These are phyloP conservation scores for Pisolithus thermaeus DNA, from an alignment of 1,284 basidiomycete species.

Conservation along the genomic window DNA sequence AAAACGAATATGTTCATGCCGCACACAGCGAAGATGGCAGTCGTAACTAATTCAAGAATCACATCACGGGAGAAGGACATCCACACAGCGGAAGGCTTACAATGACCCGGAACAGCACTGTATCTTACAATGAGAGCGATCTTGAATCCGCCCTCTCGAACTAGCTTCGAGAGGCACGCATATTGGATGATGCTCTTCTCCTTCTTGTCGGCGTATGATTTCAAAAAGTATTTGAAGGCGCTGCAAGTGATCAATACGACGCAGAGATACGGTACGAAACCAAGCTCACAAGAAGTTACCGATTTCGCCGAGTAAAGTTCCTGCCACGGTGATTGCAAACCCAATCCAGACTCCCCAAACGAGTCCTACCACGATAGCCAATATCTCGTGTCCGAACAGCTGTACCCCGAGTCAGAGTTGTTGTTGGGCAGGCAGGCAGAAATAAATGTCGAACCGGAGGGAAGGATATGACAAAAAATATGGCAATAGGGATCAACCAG, in stretches of 20 bases:
- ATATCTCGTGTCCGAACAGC: constrained; percentile 42
- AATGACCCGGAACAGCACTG: constrained; percentile 60
- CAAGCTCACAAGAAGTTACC: constrained; percentile 45
- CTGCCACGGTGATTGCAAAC: constrained; percentile 43
- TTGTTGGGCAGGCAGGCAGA: not conserved
- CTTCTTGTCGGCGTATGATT: constrained; percentile 45
- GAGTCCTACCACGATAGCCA: constrained; percentile 47
- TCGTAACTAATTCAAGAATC: constrained; percentile 35
- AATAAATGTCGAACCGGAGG: constrained; percentile 48
- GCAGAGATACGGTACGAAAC: not conserved
- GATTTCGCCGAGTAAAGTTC: constrained; percentile 44
- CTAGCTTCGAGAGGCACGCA: constrained; percentile 55
- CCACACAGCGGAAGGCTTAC: constrained; percentile 26
- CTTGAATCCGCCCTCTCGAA: constrained; percentile 64
- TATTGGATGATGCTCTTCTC: constrained; percentile 56
- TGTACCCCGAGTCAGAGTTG: constrained; percentile 3
- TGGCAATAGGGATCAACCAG: constrained; percentile 79
- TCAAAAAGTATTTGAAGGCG: constrained; percentile 43
- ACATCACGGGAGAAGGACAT: not conserved
- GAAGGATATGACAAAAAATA: constrained; percentile 75
- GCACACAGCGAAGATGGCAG: constrained; percentile 62
- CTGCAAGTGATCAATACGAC: constrained; percentile 17
- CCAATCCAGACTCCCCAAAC: constrained; percentile 48
- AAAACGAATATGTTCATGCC: constrained; percentile 60
- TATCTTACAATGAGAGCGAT: constrained; percentile 54